phyloP scores from a whole-genome alignment of 805 yeast genomes.

The Starmerella vaccinii region DNA sequence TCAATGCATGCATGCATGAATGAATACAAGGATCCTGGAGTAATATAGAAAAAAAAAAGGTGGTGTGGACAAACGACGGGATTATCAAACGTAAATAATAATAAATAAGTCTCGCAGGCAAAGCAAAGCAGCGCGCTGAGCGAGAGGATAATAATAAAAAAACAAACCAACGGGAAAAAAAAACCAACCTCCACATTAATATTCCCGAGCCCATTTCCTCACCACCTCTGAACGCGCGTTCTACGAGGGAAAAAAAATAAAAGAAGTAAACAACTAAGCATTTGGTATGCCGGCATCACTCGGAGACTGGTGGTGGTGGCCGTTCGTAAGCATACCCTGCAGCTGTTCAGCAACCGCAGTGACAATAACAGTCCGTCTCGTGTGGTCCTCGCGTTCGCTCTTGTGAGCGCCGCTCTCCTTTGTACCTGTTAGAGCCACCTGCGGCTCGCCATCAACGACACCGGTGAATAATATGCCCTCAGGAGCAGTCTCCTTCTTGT shows the following conservation, averaged over 20 bases:
- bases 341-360: constrained; percentile 26
- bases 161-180: neutral
- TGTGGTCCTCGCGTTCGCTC: constrained; percentile 23
- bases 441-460: constrained; percentile 18
- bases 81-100: constrained; percentile 3
- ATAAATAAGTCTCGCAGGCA: neutral
- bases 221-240: too few relatives aligned
- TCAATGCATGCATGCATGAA: too few relatives aligned
- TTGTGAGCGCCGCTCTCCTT: constrained; percentile 5
- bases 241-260: too few relatives aligned
- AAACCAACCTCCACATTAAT: too few relatives aligned
- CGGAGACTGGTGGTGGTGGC: neutral
- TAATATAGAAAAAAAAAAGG: neutral
- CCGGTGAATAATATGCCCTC: constrained; percentile 25
- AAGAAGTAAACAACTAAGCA: too few relatives aligned
- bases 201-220: too few relatives aligned
- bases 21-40: neutral
- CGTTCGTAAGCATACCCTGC: constrained; percentile 9
- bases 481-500: constrained; percentile 17
- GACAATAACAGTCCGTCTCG: constrained; percentile 25
- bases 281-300: neutral
- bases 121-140: too few relatives aligned
- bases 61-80: neutral
- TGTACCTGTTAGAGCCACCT: constrained; percentile 15
- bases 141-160: neutral